phyloP scores from a whole-genome alignment of 495 filamentous ascomycete species.

The Penicillium macrosclerotiorum region DNA sequence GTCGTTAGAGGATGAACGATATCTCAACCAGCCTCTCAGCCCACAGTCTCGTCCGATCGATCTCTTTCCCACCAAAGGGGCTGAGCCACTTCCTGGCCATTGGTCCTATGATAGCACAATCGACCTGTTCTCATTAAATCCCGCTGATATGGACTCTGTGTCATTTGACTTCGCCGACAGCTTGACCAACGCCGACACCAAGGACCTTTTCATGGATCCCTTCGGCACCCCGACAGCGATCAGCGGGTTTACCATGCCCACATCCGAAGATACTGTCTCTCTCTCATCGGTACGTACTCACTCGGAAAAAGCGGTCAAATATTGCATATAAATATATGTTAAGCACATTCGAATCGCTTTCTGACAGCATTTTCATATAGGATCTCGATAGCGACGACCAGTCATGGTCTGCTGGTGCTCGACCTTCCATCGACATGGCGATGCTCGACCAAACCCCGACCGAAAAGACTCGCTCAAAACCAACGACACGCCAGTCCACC shows the following conservation, averaged over 20 bases:
- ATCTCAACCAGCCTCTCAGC: constrained; percentile 25
- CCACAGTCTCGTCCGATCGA: constrained; percentile 24
- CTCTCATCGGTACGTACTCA: constrained; percentile 40
- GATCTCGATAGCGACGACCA: constrained; percentile 46
- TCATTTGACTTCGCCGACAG: constrained; percentile 37
- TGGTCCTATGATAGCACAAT: constrained; percentile 45
- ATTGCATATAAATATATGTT: no score
- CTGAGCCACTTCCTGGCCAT: constrained; percentile 40
- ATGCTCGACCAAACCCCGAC: constrained; percentile 11
- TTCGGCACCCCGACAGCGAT: constrained; percentile 33
- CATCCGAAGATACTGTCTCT: constrained; percentile 32
- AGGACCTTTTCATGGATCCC: constrained; percentile 36
- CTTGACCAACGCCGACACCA: constrained; percentile 32
- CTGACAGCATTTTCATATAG: constrained; percentile 13
- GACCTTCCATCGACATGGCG: constrained; percentile 23
- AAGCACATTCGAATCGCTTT: no score
- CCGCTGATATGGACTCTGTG: constrained; percentile 35
- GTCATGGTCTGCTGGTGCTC: constrained; percentile 30
- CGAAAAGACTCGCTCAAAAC: constrained; percentile 9
- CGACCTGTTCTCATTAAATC: constrained; percentile 39
- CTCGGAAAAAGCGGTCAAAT: no score
- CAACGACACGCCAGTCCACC: constrained; percentile 7
- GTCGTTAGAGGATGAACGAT: constrained; percentile 19
- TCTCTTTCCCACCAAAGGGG: constrained; percentile 14
- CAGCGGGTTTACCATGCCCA: constrained; percentile 39